Evolutionary conservation across 1,284 basidiomycete species (phyloP), one percentile per base, ranked within the genome.

Genomic region (Cutaneotrichosporon sp.): DNA sequence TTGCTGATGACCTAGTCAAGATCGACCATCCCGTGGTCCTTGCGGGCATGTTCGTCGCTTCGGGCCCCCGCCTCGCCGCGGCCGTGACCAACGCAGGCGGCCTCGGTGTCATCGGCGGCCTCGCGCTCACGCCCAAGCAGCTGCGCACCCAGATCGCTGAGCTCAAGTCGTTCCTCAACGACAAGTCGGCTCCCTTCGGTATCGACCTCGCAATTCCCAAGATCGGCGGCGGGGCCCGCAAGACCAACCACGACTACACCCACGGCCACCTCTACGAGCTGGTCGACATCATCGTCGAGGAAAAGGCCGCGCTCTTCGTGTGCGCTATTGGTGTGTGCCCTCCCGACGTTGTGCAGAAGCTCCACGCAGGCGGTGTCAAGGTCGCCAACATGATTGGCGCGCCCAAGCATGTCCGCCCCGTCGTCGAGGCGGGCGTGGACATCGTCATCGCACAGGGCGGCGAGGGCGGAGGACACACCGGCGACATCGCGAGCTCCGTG

Each of bases 371-470:
- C 8, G 85, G 86, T 10, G 90, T 92, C 59, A 79, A 83, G 35
- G 80, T 90, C 75, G 22, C 88, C 92, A 44, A 83, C 76, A 93
- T 93, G 88, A 85, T 94, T 59, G 90, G 89, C 12, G 86, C 88
- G 71, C 87, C 87, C 3, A 91, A 88, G 71, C 90, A 92, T 71
- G 87, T 88, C 39, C 59, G 76, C 46, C 89, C 89, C 69, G 89
- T 89, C 8, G 78, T 91, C 34, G 84, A 79, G 10, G 84, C 79
- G 25, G 90, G 90, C 46, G 85, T 86, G 34, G 90, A 93, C 67
- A 78, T 93, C 57, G 90, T 93, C 67, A 90, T 88, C 64, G 88
- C 88, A 2, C 90, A 93, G 55, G 88, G 84, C 3, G 86, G 87
- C 33, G 88, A 91, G 74, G 90, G 87, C 35, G 89, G 90, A 51